Evolutionary conservation across 371 early-diverging fungal species (phyloP).

Genomic region (Synchytrium microbalum): DNA sequence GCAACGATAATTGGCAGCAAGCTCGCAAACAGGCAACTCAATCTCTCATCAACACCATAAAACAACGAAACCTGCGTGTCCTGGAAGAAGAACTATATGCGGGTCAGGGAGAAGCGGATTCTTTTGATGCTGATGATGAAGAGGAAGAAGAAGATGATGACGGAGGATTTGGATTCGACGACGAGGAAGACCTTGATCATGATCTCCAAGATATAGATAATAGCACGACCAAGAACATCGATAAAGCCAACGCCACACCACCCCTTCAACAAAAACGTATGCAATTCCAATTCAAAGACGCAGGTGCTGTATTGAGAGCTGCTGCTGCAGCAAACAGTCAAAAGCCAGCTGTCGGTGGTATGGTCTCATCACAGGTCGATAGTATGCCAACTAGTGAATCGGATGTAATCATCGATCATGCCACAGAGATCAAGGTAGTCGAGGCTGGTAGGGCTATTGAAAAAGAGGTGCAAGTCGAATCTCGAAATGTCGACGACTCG

Average conservation of each 20-base stretch:
- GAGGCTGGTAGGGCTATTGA: not conserved
- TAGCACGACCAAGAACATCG: not conserved
- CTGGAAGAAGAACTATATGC: not conserved
- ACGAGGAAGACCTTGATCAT: not conserved
- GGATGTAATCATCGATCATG: not conserved
- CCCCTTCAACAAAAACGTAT: not conserved
- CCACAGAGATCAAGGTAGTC: not conserved
- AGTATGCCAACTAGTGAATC: not conserved
- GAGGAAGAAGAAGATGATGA: not conserved
- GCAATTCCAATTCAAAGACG: no score
- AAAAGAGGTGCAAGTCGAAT: not conserved
- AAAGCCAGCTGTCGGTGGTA: not conserved
- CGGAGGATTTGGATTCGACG: not conserved
- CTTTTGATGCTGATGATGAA: not conserved
- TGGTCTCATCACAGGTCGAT: not conserved
- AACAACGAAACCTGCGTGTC: not conserved
- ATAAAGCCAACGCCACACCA: not conserved
- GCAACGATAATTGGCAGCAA: not conserved
- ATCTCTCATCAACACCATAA: not conserved
- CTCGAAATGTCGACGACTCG: no score
- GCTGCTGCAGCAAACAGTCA: not conserved
- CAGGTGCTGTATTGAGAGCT: not conserved
- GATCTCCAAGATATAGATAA: not conserved
- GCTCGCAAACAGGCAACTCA: not conserved
- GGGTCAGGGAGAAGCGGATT: not conserved